phyloP scores from a whole-genome alignment of 1,139 yeast genomes.

The Geotrichum australiense region DNA sequence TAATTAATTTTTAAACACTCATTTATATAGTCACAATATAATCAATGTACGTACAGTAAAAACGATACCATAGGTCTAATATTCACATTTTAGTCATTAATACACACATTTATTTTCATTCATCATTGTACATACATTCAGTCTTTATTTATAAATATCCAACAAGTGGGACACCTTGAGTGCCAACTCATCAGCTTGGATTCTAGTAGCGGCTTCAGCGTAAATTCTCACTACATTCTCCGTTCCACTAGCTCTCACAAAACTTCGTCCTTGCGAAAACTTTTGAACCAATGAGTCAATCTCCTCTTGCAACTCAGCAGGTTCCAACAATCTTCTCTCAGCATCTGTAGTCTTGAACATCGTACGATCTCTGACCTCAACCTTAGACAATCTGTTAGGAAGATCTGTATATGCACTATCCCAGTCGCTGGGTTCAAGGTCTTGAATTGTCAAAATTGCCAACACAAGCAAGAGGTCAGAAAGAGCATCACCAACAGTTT shows the following conservation, averaged over 20 bases:
- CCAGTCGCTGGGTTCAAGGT: conserved; percentile 65
- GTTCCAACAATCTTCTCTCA: conserved; percentile 72
- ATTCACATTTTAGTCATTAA: neutral
- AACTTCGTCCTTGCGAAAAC: conserved; percentile 66
- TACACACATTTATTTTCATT: conserved; percentile 1
- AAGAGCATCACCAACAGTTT: conserved; percentile 95
- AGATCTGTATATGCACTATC: conserved; percentile 68
- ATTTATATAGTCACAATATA: too few species aligned
- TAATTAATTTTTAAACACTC: too few species aligned
- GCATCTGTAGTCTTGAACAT: conserved; percentile 83
- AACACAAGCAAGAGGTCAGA: conserved; percentile 78
- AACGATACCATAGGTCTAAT: neutral
- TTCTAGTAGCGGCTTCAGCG: conserved; percentile 68
- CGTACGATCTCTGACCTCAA: conserved; percentile 73
- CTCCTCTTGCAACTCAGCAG: conserved; percentile 65
- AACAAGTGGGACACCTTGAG: conserved; percentile 39
- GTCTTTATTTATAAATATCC: conserved; percentile 23
- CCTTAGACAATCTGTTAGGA: conserved; percentile 79
- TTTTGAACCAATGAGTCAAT: conserved; percentile 61
- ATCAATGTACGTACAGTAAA: too few species aligned
- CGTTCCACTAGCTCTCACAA: conserved; percentile 96
- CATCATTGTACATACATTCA: neutral
- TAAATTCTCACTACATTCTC: conserved; percentile 96
- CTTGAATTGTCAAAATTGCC: conserved; percentile 52
- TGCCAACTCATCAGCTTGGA: conserved; percentile 51